These are phyloP conservation scores for Scleroderma citrinum DNA, from an alignment of 768 basidiomycete species.

Conservation along the genomic window DNA sequence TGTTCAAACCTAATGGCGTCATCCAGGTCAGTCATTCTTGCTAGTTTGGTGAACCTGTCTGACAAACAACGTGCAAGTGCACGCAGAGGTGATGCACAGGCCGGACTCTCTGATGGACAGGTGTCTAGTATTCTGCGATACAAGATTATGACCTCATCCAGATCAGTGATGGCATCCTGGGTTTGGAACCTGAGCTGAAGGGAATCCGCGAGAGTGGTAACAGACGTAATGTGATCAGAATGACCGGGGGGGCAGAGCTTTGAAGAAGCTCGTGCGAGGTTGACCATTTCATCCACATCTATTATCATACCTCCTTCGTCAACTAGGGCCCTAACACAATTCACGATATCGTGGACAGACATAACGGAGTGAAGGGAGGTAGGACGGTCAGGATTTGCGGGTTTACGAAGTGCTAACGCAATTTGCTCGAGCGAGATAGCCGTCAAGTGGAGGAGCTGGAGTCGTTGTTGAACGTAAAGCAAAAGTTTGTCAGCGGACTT, in stretches of 20 bases:
- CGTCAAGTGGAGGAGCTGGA: too few relatives aligned
- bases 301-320: neutral
- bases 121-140: slow-evolving; percentile 1
- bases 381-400: too few relatives aligned
- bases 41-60: neutral
- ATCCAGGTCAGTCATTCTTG: neutral
- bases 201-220: too few relatives aligned
- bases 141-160: neutral
- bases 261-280: slow-evolving; percentile 10
- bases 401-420: too few relatives aligned
- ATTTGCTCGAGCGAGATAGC: too few relatives aligned
- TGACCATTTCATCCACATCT: slow-evolving; percentile 11
- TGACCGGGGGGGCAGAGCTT: neutral
- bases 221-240: too few relatives aligned
- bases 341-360: too few relatives aligned
- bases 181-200: neutral
- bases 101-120: slow-evolving; percentile 4
- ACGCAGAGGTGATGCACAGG: neutral
- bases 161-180: neutral
- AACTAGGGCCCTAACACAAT: neutral
- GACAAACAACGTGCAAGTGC: neutral
- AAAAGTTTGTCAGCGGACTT: too few relatives aligned
- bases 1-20: neutral
- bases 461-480: too few relatives aligned
- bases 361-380: too few relatives aligned